Base-by-base conservation (phyloP, 2,329 filamentous ascomycete genomes). In the Cytospora paraplurivora region DNA sequence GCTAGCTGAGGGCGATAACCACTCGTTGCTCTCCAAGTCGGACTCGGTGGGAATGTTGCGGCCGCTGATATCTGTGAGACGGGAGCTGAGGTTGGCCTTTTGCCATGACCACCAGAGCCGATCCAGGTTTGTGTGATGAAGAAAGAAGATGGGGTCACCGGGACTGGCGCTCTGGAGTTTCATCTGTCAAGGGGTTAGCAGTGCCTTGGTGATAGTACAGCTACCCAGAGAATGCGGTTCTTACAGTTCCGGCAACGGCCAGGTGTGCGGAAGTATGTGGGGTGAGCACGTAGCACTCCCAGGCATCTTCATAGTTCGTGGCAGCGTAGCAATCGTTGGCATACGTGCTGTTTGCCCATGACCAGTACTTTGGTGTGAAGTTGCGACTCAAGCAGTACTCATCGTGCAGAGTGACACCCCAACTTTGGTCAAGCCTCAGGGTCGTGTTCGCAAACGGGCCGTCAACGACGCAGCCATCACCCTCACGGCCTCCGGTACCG, bases 111-210 rank as follows among this genome's bases (percentile, higher is more conserved):
- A 73, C 70, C 71, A 74, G 15, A 68, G 50, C 15, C 63, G 69
- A 47, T 74, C 73, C 4, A 74, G 50, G 51, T 68, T 73, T 7
- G 68, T 67, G 56, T 74, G 72, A 52, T 74, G 72, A 2, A 73
- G 65, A 50, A 70, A 74, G 61, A 74, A 74, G 10, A 73, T 27
- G 0, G 72, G 72, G 57, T 73, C 72, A 81, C 82, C 21, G 1
- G 71, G 69, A 59, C 58, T 62, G 53, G 58, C 62, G 19, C 62
- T 68, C 19, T 64, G 56, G 17, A 70, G 67, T 17, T 54, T 35
- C 62, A 70, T 67, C 63, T 65, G 38, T 32, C 19, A 15, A 19
- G 41, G 33, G 1, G 52, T 64, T 8, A 61, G 47, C 4, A 33
- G n/a, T n/a, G 32, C 11, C 8, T 6, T 5, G n/a, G 11, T 4